These are phyloP conservation scores for Grammothele lineata DNA, from an alignment of 768 basidiomycete genomes.

Conservation along the genomic window DNA sequence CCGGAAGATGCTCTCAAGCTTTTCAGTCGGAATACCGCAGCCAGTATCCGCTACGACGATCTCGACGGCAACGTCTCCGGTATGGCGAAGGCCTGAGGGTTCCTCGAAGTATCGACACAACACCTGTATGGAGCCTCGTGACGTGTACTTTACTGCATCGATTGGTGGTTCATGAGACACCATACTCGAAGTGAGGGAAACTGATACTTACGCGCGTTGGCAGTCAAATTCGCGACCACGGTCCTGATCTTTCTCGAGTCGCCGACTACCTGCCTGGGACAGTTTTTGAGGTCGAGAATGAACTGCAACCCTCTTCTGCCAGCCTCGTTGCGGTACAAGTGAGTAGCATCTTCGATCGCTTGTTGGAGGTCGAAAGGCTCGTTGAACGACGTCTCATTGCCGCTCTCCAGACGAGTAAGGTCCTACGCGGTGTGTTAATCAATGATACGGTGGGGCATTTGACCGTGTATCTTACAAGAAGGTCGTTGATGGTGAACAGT, in stretches of 20 bases:
- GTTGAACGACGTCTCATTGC: constrained; percentile 68
- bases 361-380: constrained; percentile 69
- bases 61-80: constrained; percentile 54
- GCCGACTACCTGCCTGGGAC: constrained; percentile 62
- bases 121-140: constrained; percentile 54
- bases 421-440: constrained; percentile 37
- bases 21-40: constrained; percentile 59
- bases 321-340: constrained; percentile 65
- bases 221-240: constrained; percentile 73
- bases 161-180: too few relatives aligned
- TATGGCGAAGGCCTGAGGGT: constrained; percentile 43
- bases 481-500: constrained; percentile 80
- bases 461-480: constrained; percentile 41
- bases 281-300: constrained; percentile 45
- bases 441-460: neutral
- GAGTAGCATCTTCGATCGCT: constrained; percentile 57
- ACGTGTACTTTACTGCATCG: constrained; percentile 72
- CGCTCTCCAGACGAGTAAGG: constrained; percentile 72
- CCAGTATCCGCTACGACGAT: constrained; percentile 72
- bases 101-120: constrained; percentile 49
- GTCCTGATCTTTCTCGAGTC: constrained; percentile 72
- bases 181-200: too few relatives aligned
- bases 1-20: constrained; percentile 73
- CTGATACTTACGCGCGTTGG: constrained; percentile 56
- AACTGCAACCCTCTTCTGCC: constrained; percentile 57